Base-by-base conservation (phyloP, 1,139 yeast species). In the Maudiozyma humilis region DNA sequence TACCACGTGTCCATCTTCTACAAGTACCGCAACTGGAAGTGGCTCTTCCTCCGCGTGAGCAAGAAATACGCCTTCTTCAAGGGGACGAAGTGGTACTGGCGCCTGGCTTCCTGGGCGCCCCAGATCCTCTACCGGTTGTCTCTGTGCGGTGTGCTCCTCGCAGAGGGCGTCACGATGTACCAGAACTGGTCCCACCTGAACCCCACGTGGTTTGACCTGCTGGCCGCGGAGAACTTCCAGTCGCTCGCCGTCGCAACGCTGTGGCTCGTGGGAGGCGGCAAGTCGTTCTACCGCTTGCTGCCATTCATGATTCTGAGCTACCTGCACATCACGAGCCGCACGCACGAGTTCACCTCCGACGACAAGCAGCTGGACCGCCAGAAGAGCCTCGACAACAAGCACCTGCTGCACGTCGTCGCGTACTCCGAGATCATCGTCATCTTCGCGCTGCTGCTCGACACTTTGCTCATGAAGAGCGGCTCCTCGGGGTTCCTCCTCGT, bases 171-270 rank as follows among this genome's bases (percentile, higher is more conserved):
- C 34, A 73, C 86, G 1, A 67, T 76, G 45, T 59, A 74, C 36
- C 82, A 81, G 44, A 76, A 74, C 51, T 81, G 77, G 66, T 79
- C 79, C 14, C 69, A 69, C 43, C 44, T 56, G 16, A 64, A 72
- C 50, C 88, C 89, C 8, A 70, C 78, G 12, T 69, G 74, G 55
- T 68, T 75, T 41, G 72, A 82, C 10, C 67, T 83, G 57, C 53
- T 81, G 40, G 75, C 85, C 15, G 79, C 82, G 38, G 84, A 78
- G 51, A 82, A 82, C 62, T 80, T 80, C 68, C 91, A 82, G 59
- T 76, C 73, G 54, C 63, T 78, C 49, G 51, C 75, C 4, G 66
- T 82, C 48, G 75, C 80, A 0, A 27, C 62, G 2, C 64, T 76
- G 30, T 82, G 89, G 89, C 58, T 78, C 37, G 63, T 81, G 47